Percentiles rank a stretch among this genome's conserved stretches.
phyloP scores from a whole-genome alignment of 495 filamentous ascomycete species.

The Daldinia bambusicola region DNA sequence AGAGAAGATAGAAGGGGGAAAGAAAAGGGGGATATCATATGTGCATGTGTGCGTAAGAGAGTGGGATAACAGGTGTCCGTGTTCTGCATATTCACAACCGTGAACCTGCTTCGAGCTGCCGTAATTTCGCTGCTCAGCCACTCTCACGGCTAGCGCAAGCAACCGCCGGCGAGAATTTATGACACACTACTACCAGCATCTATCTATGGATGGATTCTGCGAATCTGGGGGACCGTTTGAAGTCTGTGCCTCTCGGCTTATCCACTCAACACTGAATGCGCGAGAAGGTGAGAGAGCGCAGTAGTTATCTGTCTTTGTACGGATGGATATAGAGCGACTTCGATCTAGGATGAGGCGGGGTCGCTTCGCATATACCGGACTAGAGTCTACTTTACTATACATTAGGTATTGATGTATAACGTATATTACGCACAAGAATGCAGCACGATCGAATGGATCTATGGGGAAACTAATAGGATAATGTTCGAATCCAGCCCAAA shows the following conservation, averaged over 20 bases:
- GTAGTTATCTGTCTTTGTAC: constrained; percentile 11
- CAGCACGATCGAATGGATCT: constrained; percentile 34
- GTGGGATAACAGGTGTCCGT: neutral
- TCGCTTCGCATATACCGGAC: constrained; percentile 9
- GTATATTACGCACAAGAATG: constrained; percentile 28
- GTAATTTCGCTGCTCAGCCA: constrained; percentile 35
- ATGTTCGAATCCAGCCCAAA: constrained; percentile 24
- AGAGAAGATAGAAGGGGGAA: constrained; percentile 3
- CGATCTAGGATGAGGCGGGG: constrained; percentile 20
- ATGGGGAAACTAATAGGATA: constrained; percentile 12
- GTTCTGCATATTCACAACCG: neutral
- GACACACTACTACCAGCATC: neutral
- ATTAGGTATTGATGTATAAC: neutral
- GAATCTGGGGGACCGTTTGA: constrained; percentile 24
- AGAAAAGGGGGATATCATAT: neutral
- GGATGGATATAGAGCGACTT: constrained; percentile 8
- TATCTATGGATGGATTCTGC: constrained; percentile 7
- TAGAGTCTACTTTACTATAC: neutral
- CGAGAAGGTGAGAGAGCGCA: neutral
- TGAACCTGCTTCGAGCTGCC: neutral
- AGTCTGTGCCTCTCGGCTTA: constrained; percentile 30
- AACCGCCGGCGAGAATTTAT: constrained; percentile 17
- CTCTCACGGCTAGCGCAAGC: constrained; percentile 23
- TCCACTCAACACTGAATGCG: constrained; percentile 14
- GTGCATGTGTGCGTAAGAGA: neutral